Base-by-base conservation (phyloP, 371 early-diverging fungal genomes). In the Nematocida sp. region DNA sequence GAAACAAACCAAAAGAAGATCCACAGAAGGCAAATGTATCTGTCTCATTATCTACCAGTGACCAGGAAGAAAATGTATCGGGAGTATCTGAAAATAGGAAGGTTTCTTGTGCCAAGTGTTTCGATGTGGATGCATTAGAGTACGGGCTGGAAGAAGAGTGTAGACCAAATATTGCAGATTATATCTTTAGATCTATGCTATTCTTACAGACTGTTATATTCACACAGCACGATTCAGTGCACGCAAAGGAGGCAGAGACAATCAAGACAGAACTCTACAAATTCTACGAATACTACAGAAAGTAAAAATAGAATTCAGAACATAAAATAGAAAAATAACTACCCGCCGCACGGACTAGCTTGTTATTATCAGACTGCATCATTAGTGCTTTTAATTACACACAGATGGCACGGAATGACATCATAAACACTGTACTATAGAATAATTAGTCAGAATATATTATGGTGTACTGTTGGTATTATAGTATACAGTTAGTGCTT, bases 261-360 rank as follows among this genome's bases (percentile, higher is more conserved):
- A 66, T 70, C 33, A 78, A 78, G 47, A 40, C 56, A 23, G 80
- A 78, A 66, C 57, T 78, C 20, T 78, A 78, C 42, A 78, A 42
- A 33, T 78, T 78, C 56, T 78, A 78, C 71, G 80, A 78, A 42
- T 78, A 78, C 44, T 78, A 78, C 44, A 56, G 80, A 47, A 78
- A 78, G 61, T 78, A 78, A 23, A 58, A 23, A 27, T n/a, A n/a
- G 23, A 27, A 50, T 50, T 50, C 18, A 18, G 52, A 50, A 33
- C 33, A 33, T 33, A 33, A 33, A 33, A 33, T 33, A 33, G 33
- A 33, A 33, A 33, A 33, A 33, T 1, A 2, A 33, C 33, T 33
- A 1, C 33, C 33, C 33, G 33, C 33, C 33, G 33, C 33, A 33
- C 33, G 33, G 33, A 33, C 33, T 33, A 33, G 33, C 33, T 33